phyloP scores from a whole-genome alignment of 2,329 filamentous ascomycete genomes.

The Leptographium lundbergii region DNA sequence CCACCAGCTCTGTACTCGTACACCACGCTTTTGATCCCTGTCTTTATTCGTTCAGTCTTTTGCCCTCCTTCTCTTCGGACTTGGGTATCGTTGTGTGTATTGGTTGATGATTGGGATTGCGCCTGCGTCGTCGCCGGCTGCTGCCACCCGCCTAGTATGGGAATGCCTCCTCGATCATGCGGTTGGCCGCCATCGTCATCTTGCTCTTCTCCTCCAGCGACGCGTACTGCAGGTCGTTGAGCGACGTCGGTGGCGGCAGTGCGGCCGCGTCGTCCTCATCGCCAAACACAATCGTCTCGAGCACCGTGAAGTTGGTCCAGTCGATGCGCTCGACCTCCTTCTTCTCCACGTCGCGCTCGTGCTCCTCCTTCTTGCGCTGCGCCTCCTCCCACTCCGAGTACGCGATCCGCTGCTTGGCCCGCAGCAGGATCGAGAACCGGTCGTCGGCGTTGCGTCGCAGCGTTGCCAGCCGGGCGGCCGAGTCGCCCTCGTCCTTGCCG shows the following conservation, averaged over 20 bases:
- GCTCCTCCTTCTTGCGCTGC: conserved; percentile 83
- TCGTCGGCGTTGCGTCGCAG: conserved; percentile 65
- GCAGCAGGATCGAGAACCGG: conserved; percentile 65
- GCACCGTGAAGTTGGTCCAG: conserved; percentile 95
- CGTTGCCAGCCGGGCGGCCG: conserved; percentile 57
- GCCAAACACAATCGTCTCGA: conserved; percentile 87
- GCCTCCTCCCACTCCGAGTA: conserved; percentile 75
- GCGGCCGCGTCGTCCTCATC: conserved; percentile 78
- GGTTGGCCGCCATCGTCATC: conserved; percentile 67
- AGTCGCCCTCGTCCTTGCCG: conserved; percentile 53
- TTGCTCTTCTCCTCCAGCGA: conserved; percentile 91
- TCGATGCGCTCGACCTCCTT: conserved; percentile 73
- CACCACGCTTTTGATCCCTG: neutral
- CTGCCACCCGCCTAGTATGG: conserved; percentile 33
- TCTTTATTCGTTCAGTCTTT: neutral
- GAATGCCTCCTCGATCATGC: conserved; percentile 91
- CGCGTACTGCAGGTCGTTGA: conserved; percentile 85
- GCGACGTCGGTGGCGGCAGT: conserved; percentile 76
- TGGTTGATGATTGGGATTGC: no score
- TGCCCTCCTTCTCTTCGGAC: neutral
- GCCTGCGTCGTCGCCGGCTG: neutral
- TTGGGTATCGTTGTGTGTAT: neutral
- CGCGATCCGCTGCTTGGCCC: conserved; percentile 75
- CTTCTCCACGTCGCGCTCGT: conserved; percentile 70
- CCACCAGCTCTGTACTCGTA: neutral